phyloP scores from a whole-genome alignment of 2,329 filamentous ascomycete genomes.

The Calonectria pseudoturangicola region DNA sequence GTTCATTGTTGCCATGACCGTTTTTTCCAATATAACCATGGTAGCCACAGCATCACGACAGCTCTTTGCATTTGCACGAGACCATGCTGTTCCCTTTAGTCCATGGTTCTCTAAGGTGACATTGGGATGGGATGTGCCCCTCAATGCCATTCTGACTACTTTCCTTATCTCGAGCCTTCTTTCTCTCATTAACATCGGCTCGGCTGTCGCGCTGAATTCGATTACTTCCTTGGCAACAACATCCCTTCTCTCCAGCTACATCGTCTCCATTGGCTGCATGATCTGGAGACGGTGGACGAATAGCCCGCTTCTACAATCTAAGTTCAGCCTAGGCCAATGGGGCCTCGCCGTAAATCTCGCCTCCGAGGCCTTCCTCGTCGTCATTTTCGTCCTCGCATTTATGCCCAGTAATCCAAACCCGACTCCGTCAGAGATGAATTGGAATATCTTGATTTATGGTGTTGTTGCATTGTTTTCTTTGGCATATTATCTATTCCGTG shows the following conservation, averaged over 20 bases:
- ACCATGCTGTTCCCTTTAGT: constrained; percentile 50
- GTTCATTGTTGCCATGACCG: constrained; percentile 50
- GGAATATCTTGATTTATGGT: constrained; percentile 48
- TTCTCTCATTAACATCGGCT: constrained; percentile 50
- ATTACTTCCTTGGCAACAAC: constrained; percentile 49
- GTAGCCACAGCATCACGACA: constrained; percentile 50
- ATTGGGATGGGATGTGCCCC: constrained; percentile 44
- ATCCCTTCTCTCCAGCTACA: constrained; percentile 48
- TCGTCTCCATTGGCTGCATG: constrained; percentile 50
- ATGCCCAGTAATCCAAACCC: constrained; percentile 50
- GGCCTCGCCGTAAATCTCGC: constrained; percentile 45
- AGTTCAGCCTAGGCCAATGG: constrained; percentile 46
- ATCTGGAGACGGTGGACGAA: constrained; percentile 48
- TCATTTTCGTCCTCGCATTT: constrained; percentile 48
- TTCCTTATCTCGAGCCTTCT: constrained; percentile 47
- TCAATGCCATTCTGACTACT: constrained; percentile 48
- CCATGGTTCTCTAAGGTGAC: constrained; percentile 48
- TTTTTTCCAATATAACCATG: constrained; percentile 50
- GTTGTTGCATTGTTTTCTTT: constrained; percentile 36
- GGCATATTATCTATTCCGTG: constrained; percentile 43
- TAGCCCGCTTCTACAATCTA: constrained; percentile 40
- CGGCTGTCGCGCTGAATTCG: constrained; percentile 44
- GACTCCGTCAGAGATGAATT: constrained; percentile 45
- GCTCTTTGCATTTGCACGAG: constrained; percentile 48
- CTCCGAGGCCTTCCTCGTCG: constrained; percentile 45